Conservation (phyloP, 805 yeast species). For the Wickerhamiella sergipiensis region DNA sequence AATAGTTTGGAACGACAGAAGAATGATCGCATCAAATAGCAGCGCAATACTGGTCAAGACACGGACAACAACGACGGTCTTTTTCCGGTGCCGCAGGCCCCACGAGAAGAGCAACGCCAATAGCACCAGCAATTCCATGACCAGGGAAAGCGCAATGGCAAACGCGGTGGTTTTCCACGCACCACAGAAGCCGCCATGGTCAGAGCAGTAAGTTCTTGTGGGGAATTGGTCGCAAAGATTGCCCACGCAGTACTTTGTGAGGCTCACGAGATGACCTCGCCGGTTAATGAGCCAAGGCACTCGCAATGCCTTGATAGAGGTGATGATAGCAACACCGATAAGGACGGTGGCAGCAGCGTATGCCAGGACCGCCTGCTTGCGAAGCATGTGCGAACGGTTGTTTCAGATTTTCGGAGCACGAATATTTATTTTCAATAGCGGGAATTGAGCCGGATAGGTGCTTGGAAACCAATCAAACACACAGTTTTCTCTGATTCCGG, state of each 20-base stretch:
- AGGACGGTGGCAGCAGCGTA: conserved; percentile 8
- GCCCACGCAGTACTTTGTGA: conserved; percentile 6
- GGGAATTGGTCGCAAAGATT: conserved; percentile 15
- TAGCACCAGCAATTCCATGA: conserved; percentile 13
- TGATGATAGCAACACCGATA: conserved; percentile 4
- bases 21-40: conserved; percentile 6
- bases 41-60: conserved; percentile 3
- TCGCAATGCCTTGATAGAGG: conserved; percentile 3
- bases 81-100: conserved; percentile 14
- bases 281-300: conserved; percentile 13
- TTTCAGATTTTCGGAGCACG: too few species aligned
- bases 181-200: conserved; percentile 18
- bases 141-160: conserved; percentile 16
- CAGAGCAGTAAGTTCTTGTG: conserved; percentile 8
- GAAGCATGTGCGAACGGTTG: neutral
- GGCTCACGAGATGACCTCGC: conserved; percentile 8
- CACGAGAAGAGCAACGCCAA: conserved; percentile 13
- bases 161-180: conserved; percentile 21
- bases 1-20: conserved; percentile 14
- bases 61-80: conserved; percentile 11
- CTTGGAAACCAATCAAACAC: too few species aligned
- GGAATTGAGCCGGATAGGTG: too few species aligned
- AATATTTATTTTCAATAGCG: too few species aligned
- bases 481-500: too few species aligned
- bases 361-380: conserved; percentile 6